Conservation (phyloP, 2,329 filamentous ascomycete species). For the Cladosporium sp. region DNA sequence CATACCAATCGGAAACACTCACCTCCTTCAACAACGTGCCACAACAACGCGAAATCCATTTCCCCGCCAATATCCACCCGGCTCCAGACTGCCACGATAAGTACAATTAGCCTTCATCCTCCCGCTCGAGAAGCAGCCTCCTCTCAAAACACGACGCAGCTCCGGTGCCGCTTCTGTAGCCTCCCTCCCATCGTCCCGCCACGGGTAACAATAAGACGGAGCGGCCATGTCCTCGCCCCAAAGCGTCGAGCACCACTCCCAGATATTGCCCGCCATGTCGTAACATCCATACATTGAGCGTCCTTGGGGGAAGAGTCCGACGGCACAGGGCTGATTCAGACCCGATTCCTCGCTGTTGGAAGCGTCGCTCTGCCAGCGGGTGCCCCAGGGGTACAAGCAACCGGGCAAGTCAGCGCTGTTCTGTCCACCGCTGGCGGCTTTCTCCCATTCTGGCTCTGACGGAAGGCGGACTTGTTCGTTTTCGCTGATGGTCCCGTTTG, state of each 20-base stretch:
- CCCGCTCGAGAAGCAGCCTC: conserved; percentile 23
- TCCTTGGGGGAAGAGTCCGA: conserved; percentile 12
- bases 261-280: conserved; percentile 22
- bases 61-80: conserved; percentile 15
- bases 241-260: conserved; percentile 22
- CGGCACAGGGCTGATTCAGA: neutral
- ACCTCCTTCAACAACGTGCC: neutral
- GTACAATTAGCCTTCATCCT: conserved; percentile 22
- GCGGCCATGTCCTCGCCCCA: conserved; percentile 19
- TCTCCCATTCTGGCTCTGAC: conserved; percentile 21
- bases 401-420: neutral
- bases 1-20: neutral
- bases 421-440: conserved; percentile 12
- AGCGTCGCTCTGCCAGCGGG: neutral
- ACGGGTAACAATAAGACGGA: conserved; percentile 5
- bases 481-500: neutral
- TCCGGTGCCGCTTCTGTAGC: neutral
- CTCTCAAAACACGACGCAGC: conserved; percentile 13
- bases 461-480: conserved; percentile 11
- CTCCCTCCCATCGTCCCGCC: neutral
- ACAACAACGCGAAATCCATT: conserved; percentile 23
- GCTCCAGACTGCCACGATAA: conserved; percentile 22
- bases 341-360: neutral
- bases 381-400: neutral
- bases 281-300: conserved; percentile 7